A percentile compares a stretch with the other conserved stretches of the same genome.
These are phyloP conservation scores for Amanita jacksonii DNA, from an alignment of 768 basidiomycete genomes.

Conservation along the genomic window DNA sequence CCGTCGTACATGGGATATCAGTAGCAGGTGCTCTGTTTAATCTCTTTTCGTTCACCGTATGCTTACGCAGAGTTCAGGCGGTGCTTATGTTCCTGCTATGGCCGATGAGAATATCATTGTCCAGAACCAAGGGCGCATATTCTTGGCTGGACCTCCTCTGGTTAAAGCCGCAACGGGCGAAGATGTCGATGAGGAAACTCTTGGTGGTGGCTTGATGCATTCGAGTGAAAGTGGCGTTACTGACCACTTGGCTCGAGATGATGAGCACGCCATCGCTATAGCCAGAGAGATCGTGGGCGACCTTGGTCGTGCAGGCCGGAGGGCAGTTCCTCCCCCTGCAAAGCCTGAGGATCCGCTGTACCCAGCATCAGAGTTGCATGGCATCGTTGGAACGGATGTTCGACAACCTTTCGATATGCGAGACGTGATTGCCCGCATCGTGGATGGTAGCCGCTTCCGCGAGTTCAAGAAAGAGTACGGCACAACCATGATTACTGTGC, in stretches of 20 bases:
- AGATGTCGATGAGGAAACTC: conserved; percentile 83
- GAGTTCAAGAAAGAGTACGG: conserved; percentile 98
- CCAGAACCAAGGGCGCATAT: conserved; percentile 85
- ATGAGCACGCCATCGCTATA: conserved; percentile 77
- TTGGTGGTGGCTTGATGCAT: conserved; percentile 89
- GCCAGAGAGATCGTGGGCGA: conserved; percentile 73
- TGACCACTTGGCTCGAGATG: conserved; percentile 78
- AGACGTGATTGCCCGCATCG: conserved; percentile 85
- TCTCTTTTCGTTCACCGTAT: background rate
- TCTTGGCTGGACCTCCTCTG: conserved; percentile 89
- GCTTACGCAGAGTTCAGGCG: conserved; percentile 35
- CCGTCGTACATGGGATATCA: conserved; percentile 89
- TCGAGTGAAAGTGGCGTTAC: conserved; percentile 87
- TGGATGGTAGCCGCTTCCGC: conserved; percentile 85
- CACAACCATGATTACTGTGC: conserved; percentile 77
- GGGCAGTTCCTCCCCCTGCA: conserved; percentile 42
- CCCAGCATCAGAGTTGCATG: conserved; percentile 73
- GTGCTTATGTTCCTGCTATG: conserved; percentile 95
- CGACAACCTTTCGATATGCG: conserved; percentile 90
- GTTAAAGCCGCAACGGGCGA: conserved; percentile 95
- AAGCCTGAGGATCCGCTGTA: conserved; percentile 68
- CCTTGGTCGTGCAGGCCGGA: conserved; percentile 54
- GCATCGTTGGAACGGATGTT: conserved; percentile 85
- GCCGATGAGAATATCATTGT: conserved; percentile 91
- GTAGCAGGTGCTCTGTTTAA: conserved; percentile 53